A percentile compares a stretch with the other conserved stretches of the same genome.
phyloP scores from a whole-genome alignment of 2,329 filamentous ascomycete genomes.

The Arthroderma uncinatum region DNA sequence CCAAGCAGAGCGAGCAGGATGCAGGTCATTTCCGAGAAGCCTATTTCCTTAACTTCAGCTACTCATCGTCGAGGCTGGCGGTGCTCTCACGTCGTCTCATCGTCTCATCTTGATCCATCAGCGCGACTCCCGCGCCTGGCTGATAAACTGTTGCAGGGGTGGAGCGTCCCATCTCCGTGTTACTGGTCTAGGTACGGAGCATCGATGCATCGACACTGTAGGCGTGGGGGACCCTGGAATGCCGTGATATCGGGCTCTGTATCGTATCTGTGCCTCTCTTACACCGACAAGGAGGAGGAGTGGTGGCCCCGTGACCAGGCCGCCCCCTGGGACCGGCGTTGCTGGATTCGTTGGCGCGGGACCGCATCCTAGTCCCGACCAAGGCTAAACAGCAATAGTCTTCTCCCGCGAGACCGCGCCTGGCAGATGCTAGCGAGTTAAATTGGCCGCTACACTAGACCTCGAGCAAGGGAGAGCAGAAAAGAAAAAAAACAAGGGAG shows the following conservation, averaged over 20 bases:
- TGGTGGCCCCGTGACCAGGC: background rate
- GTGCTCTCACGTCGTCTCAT: background rate
- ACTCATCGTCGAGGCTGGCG: background rate
- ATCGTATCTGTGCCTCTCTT: no score
- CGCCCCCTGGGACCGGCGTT: background rate
- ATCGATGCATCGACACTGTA: no score
- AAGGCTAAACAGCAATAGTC: conserved; percentile 8
- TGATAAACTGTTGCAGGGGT: background rate
- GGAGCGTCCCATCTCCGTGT: background rate
- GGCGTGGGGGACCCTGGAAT: background rate
- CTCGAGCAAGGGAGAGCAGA: no score
- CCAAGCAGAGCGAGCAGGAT: background rate
- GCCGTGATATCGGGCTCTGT: no score
- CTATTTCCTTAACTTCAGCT: background rate
- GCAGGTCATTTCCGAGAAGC: background rate
- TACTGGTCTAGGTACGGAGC: background rate
- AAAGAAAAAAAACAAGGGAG: no score
- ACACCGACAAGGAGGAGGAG: no score
- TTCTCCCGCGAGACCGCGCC: background rate
- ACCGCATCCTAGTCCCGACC: conserved; percentile 26
- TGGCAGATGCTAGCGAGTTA: background rate
- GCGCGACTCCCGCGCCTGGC: background rate
- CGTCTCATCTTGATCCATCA: background rate
- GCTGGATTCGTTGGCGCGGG: conserved; percentile 28
- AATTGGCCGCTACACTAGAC: background rate